A percentile compares a stretch with the other conserved stretches of the same genome.
These are phyloP conservation scores for Tanacetum coccineum DNA, from an alignment of 129 eudicot genomes.

Conservation along the genomic window DNA sequence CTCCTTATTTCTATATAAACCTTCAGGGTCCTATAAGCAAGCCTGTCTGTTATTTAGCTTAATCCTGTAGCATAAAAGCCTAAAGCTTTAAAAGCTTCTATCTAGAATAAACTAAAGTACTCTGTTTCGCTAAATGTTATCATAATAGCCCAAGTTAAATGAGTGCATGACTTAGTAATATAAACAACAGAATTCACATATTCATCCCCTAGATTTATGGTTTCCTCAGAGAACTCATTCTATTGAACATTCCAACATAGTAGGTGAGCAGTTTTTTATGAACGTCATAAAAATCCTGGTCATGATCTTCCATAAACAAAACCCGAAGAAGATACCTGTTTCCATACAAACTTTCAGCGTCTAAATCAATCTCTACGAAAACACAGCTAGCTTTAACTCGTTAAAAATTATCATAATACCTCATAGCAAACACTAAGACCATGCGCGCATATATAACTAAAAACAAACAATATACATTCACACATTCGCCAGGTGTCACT, in stretches of 20 bases:
- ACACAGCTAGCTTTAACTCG: not conserved
- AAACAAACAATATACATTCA: too few species aligned
- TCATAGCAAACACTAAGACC: not conserved
- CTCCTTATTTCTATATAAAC: too few species aligned
- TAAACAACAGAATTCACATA: constrained; percentile 4
- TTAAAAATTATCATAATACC: not conserved
- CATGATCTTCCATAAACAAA: not conserved
- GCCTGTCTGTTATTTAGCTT: not conserved
- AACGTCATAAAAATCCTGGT: too few species aligned
- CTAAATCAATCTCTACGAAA: not conserved
- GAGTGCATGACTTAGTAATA: not conserved
- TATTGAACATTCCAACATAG: constrained; percentile 20
- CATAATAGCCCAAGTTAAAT: not conserved
- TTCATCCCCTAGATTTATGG: constrained; percentile 24
- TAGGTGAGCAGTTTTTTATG: constrained; percentile 5
- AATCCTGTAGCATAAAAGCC: constrained; percentile 10
- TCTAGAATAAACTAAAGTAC: not conserved
- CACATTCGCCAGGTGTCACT: too few species aligned
- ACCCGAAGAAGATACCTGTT: not conserved
- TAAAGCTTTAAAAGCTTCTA: constrained; percentile 8
- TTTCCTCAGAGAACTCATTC: not conserved
- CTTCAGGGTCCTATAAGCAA: not conserved
- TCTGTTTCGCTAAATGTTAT: not conserved
- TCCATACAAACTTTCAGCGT: not conserved
- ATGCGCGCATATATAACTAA: not conserved